Percentiles rank a stretch among this genome's conserved stretches.
phyloP scores from a whole-genome alignment of 495 filamentous ascomycete genomes.

The Talaromyces stipitatus region DNA sequence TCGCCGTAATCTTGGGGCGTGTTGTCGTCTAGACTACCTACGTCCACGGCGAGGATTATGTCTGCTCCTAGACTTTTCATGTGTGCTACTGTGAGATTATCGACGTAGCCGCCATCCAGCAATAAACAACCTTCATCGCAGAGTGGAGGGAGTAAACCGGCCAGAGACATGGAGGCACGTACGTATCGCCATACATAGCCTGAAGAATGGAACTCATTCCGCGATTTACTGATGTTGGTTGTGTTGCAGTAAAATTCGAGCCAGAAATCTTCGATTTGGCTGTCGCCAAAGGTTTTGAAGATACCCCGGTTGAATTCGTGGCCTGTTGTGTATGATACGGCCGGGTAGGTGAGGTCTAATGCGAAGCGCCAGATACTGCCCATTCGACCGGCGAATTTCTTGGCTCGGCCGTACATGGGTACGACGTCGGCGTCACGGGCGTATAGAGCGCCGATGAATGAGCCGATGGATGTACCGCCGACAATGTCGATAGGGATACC shows the following conservation, averaged over 20 bases:
- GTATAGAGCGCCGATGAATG: conserved; percentile 93
- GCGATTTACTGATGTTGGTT: conserved; percentile 88
- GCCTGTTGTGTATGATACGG: conserved; percentile 90
- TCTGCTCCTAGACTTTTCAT: conserved; percentile 94
- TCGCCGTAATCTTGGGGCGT: conserved; percentile 88
- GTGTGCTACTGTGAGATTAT: conserved; percentile 93
- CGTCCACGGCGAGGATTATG: conserved; percentile 92
- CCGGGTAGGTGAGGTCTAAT: conserved; percentile 90
- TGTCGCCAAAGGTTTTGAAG: conserved; percentile 95
- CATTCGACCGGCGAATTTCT: conserved; percentile 97
- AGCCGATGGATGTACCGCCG: conserved; percentile 94
- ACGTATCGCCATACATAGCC: conserved; percentile 97
- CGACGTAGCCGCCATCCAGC: conserved; percentile 91
- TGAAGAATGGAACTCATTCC: conserved; percentile 83
- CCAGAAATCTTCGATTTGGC: conserved; percentile 98
- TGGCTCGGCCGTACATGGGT: conserved; percentile 90
- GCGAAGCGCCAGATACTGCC: conserved; percentile 96
- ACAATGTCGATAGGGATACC: conserved; percentile 95
- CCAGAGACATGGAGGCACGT: conserved; percentile 90
- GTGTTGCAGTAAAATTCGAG: conserved; percentile 98
- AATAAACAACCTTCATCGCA: conserved; percentile 97
- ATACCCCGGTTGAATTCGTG: conserved; percentile 99
- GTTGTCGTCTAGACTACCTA: conserved; percentile 84
- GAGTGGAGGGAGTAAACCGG: conserved; percentile 83
- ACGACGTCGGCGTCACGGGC: conserved; percentile 95